These are phyloP conservation scores for Globisporangium heterothallicum DNA, from an alignment of 352 stramenopile genomes.

Conservation along the genomic window DNA sequence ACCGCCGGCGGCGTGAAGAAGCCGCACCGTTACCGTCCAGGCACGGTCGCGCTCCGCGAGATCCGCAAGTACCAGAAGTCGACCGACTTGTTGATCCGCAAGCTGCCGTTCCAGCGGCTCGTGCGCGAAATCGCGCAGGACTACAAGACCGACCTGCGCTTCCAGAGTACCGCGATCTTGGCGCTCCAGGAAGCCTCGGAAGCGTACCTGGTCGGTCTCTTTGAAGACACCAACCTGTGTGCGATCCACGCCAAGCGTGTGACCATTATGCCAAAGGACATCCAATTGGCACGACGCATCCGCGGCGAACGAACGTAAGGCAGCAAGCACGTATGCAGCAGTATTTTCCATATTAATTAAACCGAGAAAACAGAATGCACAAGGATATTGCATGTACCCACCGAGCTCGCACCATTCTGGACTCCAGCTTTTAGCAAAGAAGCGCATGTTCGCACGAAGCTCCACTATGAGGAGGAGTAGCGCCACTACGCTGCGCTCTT, in stretches of 20 bases:
- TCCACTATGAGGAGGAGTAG: no score
- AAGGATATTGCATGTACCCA: no score
- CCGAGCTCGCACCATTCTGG: no score
- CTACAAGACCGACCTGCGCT: slow-evolving; percentile 96
- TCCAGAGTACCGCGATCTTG: slow-evolving; percentile 92
- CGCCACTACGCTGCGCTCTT: no score
- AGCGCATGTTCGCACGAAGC: no score
- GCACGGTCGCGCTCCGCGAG: slow-evolving; percentile 90
- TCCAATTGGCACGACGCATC: slow-evolving; percentile 92
- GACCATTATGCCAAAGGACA: slow-evolving; percentile 97
- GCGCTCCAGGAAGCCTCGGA: slow-evolving; percentile 90
- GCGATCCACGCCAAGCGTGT: slow-evolving; percentile 95
- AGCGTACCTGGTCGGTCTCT: slow-evolving; percentile 92
- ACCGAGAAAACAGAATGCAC: no score
- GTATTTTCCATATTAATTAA: no score
- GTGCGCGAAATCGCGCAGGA: slow-evolving; percentile 95
- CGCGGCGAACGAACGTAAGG: slow-evolving; percentile 89
- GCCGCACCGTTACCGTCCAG: slow-evolving; percentile 70
- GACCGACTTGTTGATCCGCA: slow-evolving; percentile 94
- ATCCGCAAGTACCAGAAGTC: slow-evolving; percentile 96
- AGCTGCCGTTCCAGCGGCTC: slow-evolving; percentile 96
- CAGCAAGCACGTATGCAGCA: no score
- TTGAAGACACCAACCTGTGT: slow-evolving; percentile 95
- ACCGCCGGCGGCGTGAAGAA: slow-evolving; percentile 92
- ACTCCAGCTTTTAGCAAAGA: no score